phyloP scores from a whole-genome alignment of 2,329 filamentous ascomycete species.

The Phialophora macrospora region DNA sequence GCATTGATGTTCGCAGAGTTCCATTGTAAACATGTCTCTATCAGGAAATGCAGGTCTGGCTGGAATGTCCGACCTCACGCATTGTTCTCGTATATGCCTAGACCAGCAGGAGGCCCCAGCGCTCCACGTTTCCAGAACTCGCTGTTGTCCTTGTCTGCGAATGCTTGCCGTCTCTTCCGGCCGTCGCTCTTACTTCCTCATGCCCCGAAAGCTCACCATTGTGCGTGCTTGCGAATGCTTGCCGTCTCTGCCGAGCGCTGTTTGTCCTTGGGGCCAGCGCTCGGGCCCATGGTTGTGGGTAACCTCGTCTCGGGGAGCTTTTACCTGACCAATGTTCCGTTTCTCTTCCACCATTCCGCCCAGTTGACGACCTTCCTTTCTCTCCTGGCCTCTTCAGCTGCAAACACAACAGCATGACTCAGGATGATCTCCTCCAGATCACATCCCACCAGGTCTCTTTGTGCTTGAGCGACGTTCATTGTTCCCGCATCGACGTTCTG shows the following conservation, averaged over 20 bases:
- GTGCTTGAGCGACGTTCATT: slow-evolving; percentile 70
- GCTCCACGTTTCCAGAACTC: not conserved
- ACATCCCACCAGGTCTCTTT: slow-evolving; percentile 77
- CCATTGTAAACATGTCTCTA: slow-evolving; percentile 11
- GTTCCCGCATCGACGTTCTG: slow-evolving; percentile 74
- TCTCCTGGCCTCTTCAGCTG: slow-evolving; percentile 82
- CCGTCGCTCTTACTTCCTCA: not conserved
- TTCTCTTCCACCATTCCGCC: slow-evolving; percentile 68
- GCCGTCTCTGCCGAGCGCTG: not conserved
- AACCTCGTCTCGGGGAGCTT: not conserved
- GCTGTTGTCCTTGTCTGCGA: not conserved
- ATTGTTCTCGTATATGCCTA: slow-evolving; percentile 1
- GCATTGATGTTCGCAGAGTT: slow-evolving; percentile 11
- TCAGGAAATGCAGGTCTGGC: slow-evolving; percentile 7
- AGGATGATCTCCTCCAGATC: slow-evolving; percentile 84
- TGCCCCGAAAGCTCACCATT: not conserved
- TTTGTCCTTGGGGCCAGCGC: no score
- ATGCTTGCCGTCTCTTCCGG: not conserved
- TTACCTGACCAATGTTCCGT: slow-evolving; percentile 16
- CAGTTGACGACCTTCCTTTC: slow-evolving; percentile 74
- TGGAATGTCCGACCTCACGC: slow-evolving; percentile 21
- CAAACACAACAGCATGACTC: slow-evolving; percentile 92
- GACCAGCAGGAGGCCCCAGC: not conserved
- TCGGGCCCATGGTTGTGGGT: not conserved
- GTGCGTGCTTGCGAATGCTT: not conserved